Conservation (phyloP, 208 protist genomes). For the Trypanosoma congolense region DNA sequence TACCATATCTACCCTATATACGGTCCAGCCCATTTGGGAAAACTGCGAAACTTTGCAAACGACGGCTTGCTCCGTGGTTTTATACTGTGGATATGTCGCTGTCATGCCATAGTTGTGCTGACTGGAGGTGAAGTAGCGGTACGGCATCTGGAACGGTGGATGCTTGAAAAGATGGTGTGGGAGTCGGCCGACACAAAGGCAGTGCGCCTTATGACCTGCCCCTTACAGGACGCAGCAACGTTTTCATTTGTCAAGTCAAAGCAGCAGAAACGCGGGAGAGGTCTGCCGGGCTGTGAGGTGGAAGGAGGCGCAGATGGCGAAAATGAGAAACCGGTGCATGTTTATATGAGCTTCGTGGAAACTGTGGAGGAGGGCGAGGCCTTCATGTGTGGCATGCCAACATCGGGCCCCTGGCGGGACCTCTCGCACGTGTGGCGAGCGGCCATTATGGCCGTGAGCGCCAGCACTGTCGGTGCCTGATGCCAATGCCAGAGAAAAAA, state of each 20-base stretch:
- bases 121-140: conserved; percentile 60
- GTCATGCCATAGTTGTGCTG: conserved; percentile 67
- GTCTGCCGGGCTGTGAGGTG: not conserved
- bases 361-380: conserved; percentile 52
- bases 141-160: conserved; percentile 76
- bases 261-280: conserved; percentile 4
- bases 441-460: conserved; percentile 35
- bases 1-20: conserved; percentile 74
- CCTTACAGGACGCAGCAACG: conserved; percentile 39
- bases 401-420: conserved; percentile 45
- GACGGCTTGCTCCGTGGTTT: conserved; percentile 71
- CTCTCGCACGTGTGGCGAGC: conserved; percentile 51
- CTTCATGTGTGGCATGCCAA: conserved; percentile 61
- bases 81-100: conserved; percentile 51
- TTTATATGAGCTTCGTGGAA: conserved; percentile 70
- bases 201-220: conserved; percentile 42
- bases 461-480: no score
- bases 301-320: not conserved
- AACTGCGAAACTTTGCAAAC: conserved; percentile 76
- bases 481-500: conserved; percentile 1
- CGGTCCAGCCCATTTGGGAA: conserved; percentile 48
- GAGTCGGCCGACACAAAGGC: conserved; percentile 53
- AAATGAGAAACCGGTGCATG: conserved; percentile 23
- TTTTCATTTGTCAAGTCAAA: conserved; percentile 46
- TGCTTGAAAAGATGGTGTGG: conserved; percentile 75